Evolutionary conservation across 192 early-diverging fungal genomes (phyloP), one percentile per base, ranked within the genome.

Genomic region (Spizellomyces sp.): DNA sequence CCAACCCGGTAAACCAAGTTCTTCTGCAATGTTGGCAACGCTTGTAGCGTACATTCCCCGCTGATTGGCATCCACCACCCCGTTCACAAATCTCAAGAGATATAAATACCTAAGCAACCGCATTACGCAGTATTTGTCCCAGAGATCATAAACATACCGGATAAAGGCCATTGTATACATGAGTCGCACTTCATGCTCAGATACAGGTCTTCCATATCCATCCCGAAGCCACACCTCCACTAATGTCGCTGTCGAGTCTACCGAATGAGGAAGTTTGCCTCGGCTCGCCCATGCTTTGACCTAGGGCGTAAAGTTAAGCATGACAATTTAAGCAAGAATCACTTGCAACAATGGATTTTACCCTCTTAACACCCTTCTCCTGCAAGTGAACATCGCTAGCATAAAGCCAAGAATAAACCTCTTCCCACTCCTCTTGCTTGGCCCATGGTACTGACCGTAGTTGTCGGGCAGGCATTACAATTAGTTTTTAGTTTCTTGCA

Each of bases 261-360:
- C 81, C 1, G 92, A 83, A 48, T 79, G 82, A 0, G 90, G 92
- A 0, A 91, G 68, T 76, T 86, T 88, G 12, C 90, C 90, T 72
- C 90, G 71, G 62, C 74, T 83, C 45, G 77, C 75, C 92, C 92
- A 93, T 19, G 89, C 90, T 69, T 84, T 87, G 19, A 90, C 83
- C 87, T 91, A 68, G 12, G 50, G 14, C 8, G 22, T 45, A 41
- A 58, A 56, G 9, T 55, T 12, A 46, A 45, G 8, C 17, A 17
- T 19, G 3, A 36, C 27, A 36, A 2, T 36, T 12, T 8, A 48
- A 45, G 55, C 45, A 43, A 27, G 42, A 12, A 41, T 41, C 0
- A 75, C 46, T 42, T 45, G 52, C 12, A 59, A 60, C n/a, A 43
- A 14, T 47, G 3, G 10, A 21, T 54, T 5, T 9, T 80, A 88